Evolutionary conservation across 352 stramenopile species (phyloP).

Genomic region (Peronospora farinosa): DNA sequence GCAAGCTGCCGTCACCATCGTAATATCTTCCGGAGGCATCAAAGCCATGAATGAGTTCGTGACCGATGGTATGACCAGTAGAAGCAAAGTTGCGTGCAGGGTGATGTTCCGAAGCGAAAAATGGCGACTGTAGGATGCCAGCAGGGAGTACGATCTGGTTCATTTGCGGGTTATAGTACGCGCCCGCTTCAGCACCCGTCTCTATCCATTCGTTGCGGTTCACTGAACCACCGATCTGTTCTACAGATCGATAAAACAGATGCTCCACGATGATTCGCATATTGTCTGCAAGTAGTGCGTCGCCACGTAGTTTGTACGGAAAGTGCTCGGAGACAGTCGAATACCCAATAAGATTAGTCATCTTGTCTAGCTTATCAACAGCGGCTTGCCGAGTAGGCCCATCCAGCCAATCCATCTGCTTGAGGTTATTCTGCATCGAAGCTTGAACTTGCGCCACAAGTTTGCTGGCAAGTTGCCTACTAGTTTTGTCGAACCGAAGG

Average conservation of each 20-base stretch:
- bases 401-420: constrained; percentile 87
- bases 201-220: constrained; percentile 84
- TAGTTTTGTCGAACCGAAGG: constrained; percentile 80
- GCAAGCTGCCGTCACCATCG: constrained; percentile 83
- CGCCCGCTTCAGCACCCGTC: constrained; percentile 90
- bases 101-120: constrained; percentile 82
- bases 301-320: constrained; percentile 40
- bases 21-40: constrained; percentile 90
- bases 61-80: constrained; percentile 90
- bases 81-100: constrained; percentile 90
- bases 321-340: constrained; percentile 41
- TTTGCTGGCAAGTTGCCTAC: constrained; percentile 68
- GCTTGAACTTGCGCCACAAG: constrained; percentile 85
- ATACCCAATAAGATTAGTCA: constrained; percentile 70
- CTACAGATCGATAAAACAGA: constrained; percentile 40
- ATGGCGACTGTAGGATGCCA: constrained; percentile 92
- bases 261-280: constrained; percentile 39
- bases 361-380: constrained; percentile 83
- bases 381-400: constrained; percentile 68
- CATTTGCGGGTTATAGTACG: constrained; percentile 60
- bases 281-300: constrained; percentile 42
- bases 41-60: constrained; percentile 95
- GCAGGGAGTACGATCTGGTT: constrained; percentile 95
- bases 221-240: constrained; percentile 36
- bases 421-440: constrained; percentile 69